phyloP scores from a whole-genome alignment of 495 filamentous ascomycete species.

The Penicillium roqueforti region DNA sequence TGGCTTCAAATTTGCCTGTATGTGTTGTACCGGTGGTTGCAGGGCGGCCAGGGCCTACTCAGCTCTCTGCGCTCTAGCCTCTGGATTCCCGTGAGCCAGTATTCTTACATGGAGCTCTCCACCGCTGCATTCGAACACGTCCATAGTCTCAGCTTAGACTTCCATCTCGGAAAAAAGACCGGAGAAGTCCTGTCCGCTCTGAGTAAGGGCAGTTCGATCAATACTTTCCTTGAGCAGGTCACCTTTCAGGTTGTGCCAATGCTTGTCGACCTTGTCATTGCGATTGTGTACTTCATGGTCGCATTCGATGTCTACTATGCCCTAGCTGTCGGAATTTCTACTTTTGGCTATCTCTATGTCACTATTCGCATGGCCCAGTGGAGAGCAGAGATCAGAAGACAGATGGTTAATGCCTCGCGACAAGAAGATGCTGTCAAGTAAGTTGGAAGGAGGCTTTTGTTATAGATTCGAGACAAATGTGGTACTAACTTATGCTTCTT shows the following conservation, averaged over 20 bases:
- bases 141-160: slow-evolving; percentile 89
- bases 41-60: slow-evolving; percentile 81
- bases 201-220: slow-evolving; percentile 94
- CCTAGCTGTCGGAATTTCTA: slow-evolving; percentile 83
- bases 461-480: not conserved
- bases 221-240: slow-evolving; percentile 91
- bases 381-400: slow-evolving; percentile 80
- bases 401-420: slow-evolving; percentile 90
- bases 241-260: slow-evolving; percentile 95
- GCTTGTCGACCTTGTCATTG: slow-evolving; percentile 83
- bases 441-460: slow-evolving; percentile 6
- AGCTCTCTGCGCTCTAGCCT: slow-evolving; percentile 75
- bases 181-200: slow-evolving; percentile 92
- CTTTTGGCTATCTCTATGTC: slow-evolving; percentile 93
- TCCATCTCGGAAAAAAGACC: slow-evolving; percentile 94
- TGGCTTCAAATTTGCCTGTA: slow-evolving; percentile 73
- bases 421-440: slow-evolving; percentile 93
- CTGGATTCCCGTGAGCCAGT: slow-evolving; percentile 95
- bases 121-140: slow-evolving; percentile 97
- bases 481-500: slow-evolving; percentile 1
- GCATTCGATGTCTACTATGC: slow-evolving; percentile 85
- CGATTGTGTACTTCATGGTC: slow-evolving; percentile 79
- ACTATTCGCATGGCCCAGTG: slow-evolving; percentile 95
- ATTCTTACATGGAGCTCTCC: slow-evolving; percentile 91
- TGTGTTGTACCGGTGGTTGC: slow-evolving; percentile 76